Base-by-base conservation (phyloP, 1,284 basidiomycete species). In the Sparassis latifolia region DNA sequence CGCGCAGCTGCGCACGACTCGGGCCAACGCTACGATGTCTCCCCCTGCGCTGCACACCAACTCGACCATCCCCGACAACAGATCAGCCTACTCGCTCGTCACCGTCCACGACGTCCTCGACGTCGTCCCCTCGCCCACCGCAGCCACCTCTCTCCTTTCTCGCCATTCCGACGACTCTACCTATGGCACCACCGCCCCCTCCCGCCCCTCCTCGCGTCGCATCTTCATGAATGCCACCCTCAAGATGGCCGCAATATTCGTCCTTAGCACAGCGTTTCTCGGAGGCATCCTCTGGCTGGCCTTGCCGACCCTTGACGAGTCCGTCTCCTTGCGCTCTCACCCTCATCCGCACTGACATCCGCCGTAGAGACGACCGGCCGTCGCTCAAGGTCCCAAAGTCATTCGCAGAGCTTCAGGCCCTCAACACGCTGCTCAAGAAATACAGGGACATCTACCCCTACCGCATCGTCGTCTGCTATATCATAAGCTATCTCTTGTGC, bases 401-500 rank as follows among this genome's bases (percentile, higher is more conserved):
- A 2, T 95, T 95, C 59, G 75, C 73, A 12, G 82, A 94, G 64
- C 76, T 95, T 5, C 84, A 94, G 63, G 84, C 80, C 5, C 77
- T 95, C 49, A 94, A 94, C 61, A 67, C 67, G 1, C 75, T 95
- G 10, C 77, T 95, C 53, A 93, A 93, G 74, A 94, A 94, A 66
- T 94, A 94, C 68, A 79, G 90, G 44, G 81, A 86, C 57, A 85
- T 89, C 57, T 91, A 91, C 65, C 91, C 92, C 0, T 78, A 76
- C 64, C 81, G 89, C 44, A 86, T 93, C 55, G 69, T 92, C 51
- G 67, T 92, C 42, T 93, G 89, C 68, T 93, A 91, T 69, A 79
- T 91, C 52, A 80, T 79, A 52, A 89, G 92, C 1, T 97, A 97
- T 69, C 79, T 98, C 57, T 99, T 97, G 92, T 95, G 61, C 51